phyloP scores from a whole-genome alignment of 2,329 filamentous ascomycete species.

The Penicillium janthinellum region DNA sequence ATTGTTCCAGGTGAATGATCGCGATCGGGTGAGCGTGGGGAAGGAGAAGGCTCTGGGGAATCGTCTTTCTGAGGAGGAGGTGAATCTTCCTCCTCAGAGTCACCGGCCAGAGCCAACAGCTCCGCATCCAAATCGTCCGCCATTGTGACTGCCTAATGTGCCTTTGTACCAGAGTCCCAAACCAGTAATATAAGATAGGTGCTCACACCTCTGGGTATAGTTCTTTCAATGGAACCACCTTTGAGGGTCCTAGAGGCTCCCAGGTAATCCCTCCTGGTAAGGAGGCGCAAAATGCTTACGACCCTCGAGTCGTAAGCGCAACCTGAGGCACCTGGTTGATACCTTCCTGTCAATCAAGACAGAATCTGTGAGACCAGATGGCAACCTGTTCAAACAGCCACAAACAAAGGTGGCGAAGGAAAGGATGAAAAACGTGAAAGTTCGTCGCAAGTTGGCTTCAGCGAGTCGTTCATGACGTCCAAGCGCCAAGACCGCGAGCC shows the following conservation, averaged over 20 bases:
- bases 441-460: constrained; percentile 27
- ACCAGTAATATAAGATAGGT: background rate
- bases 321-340: background rate
- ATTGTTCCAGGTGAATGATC: constrained; percentile 42
- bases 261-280: constrained; percentile 18
- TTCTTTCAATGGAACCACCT: background rate
- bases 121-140: constrained; percentile 84
- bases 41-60: constrained; percentile 56
- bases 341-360: constrained; percentile 1
- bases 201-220: background rate
- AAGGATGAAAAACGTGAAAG: constrained; percentile 22
- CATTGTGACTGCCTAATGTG: constrained; percentile 57
- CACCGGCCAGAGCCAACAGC: constrained; percentile 86
- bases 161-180: background rate
- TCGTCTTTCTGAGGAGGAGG: constrained; percentile 57
- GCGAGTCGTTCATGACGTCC: constrained; percentile 35
- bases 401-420: constrained; percentile 12
- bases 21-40: constrained; percentile 50
- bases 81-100: constrained; percentile 56
- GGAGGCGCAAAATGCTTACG: constrained; percentile 24
- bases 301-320: constrained; percentile 10
- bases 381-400: constrained; percentile 15
- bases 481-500: constrained; percentile 35
- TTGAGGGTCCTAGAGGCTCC: background rate
- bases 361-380: background rate